Evolutionary conservation across 2,329 filamentous ascomycete species (phyloP).

Genomic region (Cercospora sp.): DNA sequence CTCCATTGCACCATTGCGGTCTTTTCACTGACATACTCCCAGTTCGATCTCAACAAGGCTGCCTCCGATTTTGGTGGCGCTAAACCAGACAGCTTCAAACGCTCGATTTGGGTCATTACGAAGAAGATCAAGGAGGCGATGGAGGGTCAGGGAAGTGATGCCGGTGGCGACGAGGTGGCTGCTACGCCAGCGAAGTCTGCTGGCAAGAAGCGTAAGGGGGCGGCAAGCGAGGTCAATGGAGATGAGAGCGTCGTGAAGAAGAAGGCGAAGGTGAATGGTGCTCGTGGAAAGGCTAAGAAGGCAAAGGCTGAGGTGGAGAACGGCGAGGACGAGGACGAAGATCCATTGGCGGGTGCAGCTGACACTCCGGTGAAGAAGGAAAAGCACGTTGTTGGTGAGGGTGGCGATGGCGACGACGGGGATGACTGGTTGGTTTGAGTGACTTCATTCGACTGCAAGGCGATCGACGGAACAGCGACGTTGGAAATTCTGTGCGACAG

Average conservation of each 20-base stretch:
- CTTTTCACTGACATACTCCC: not conserved
- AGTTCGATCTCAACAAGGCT: slow-evolving; percentile 26
- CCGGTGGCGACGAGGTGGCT: not conserved
- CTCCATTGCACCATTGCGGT: not conserved
- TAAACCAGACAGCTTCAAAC: slow-evolving; percentile 29
- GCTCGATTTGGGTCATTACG: slow-evolving; percentile 26
- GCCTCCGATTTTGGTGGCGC: slow-evolving; percentile 23
- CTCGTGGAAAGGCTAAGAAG: slow-evolving; percentile 14
- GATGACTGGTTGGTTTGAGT: slow-evolving; percentile 13
- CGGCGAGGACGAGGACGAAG: not conserved
- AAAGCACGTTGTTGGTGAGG: not conserved
- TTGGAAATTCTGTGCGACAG: not conserved
- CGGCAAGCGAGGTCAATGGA: slow-evolving; percentile 10
- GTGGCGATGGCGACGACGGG: slow-evolving; percentile 1
- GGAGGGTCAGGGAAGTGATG: slow-evolving; percentile 1
- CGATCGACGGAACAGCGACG: not conserved
- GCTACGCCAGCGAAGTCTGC: slow-evolving; percentile 14
- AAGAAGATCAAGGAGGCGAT: slow-evolving; percentile 29
- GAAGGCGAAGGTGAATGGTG: slow-evolving; percentile 11
- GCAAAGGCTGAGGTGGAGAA: not conserved
- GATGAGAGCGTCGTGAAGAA: slow-evolving; percentile 6
- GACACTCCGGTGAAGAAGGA: not conserved
- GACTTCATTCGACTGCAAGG: not conserved
- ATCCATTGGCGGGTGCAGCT: not conserved
- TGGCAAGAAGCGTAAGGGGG: slow-evolving; percentile 20